These are phyloP conservation scores for Eucalyptus pauciflora DNA, from an alignment of 345 rosid species.

Conservation along the genomic window DNA sequence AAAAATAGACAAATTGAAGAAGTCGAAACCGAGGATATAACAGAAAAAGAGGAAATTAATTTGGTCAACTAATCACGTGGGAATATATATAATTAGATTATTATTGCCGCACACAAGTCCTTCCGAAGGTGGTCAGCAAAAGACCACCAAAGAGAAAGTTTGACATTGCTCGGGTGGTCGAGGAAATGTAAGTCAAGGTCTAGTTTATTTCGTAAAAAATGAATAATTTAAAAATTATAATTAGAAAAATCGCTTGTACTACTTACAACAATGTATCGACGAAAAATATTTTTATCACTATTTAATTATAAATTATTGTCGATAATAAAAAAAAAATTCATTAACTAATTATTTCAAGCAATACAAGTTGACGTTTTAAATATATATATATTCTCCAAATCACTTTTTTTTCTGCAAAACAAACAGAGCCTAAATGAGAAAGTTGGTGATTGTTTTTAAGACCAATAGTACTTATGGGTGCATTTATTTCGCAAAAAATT, in stretches of 20 bases:
- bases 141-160: not conserved
- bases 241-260: too few species aligned
- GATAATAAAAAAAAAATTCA: too few species aligned
- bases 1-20: not conserved
- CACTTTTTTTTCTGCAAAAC: not conserved
- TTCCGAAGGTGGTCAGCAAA: not conserved
- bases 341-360: too few species aligned
- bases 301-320: too few species aligned
- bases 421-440: too few species aligned
- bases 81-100: not conserved
- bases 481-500: too few species aligned
- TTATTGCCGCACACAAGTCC: not conserved
- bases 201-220: too few species aligned
- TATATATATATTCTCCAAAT: too few species aligned
- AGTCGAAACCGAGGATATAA: not conserved
- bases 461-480: not conserved
- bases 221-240: too few species aligned
- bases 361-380: fast-evolving
- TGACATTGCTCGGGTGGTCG: not conserved
- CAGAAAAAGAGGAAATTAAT: not conserved
- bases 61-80: not conserved
- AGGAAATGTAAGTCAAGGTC: not conserved
- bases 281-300: too few species aligned
- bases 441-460: not conserved
- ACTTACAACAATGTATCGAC: not conserved